Evolutionary conservation across 139 green algal species (phyloP).

Genomic region (Cymbomonas tetramitiformis): DNA sequence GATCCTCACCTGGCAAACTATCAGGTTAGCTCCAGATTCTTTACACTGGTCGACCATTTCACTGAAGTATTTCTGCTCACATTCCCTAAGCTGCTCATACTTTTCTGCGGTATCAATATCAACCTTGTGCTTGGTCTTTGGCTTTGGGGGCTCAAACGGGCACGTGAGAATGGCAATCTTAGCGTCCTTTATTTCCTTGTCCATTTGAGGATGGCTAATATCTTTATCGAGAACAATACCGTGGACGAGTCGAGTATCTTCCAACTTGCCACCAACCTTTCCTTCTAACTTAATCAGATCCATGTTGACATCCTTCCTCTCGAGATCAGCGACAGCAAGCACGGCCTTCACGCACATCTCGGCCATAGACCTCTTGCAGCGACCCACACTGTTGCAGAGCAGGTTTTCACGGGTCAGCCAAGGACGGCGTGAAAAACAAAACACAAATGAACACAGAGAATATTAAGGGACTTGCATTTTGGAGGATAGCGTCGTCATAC

Average conservation of each 20-base stretch:
- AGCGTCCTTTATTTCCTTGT: constrained; percentile 66
- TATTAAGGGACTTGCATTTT: constrained; percentile 66
- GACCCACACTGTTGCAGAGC: constrained; percentile 68
- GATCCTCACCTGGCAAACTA: no score
- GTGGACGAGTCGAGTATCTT: constrained; percentile 82
- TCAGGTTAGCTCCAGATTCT: constrained; percentile 32
- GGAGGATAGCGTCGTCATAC: constrained; percentile 96
- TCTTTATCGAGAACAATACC: constrained; percentile 98
- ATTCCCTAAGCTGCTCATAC: constrained; percentile 72
- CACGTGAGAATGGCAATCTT: constrained; percentile 97
- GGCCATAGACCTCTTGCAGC: constrained; percentile 82
- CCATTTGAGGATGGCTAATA: constrained; percentile 90
- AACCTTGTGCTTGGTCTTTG: constrained; percentile 99
- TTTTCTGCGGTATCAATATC: constrained; percentile 97
- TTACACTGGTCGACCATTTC: constrained; percentile 98
- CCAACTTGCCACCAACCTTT: constrained; percentile 87
- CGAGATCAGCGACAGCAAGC: constrained; percentile 84
- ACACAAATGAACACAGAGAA: constrained; percentile 8
- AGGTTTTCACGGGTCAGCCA: neutral
- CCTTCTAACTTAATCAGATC: constrained; percentile 98
- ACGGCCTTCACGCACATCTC: constrained; percentile 96
- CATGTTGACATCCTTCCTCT: constrained; percentile 88
- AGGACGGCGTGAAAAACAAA: neutral
- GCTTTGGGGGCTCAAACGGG: constrained; percentile 97
- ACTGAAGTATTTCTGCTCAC: constrained; percentile 86